Evolutionary conservation across 495 filamentous ascomycete species (phyloP), one percentile per base, ranked within the genome.

Genomic region (Chaetomium fimeti): DNA sequence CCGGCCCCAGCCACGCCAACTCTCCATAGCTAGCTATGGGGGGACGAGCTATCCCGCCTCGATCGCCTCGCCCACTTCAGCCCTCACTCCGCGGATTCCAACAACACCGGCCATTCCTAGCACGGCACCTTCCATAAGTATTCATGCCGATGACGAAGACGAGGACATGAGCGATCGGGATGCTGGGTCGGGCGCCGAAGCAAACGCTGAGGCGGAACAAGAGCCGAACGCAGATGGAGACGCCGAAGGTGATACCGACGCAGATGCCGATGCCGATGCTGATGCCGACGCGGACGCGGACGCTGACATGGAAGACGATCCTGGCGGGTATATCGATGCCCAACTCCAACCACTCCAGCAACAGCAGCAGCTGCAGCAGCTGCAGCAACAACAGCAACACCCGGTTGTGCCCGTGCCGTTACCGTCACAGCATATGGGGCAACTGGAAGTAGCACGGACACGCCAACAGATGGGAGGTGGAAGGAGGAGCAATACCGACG

Each of bases 111-210:
- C n/a, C 28, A 36, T 57, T 27, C 49, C 61, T 18, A 66, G 63
- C 38, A 36, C 53, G 1, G 66, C 69, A 11, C 56, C 63, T 2
- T 68, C 68, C 5, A 60, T 63, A 8, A 60, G 57, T 38, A 58
- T 64, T 16, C 47, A 65, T 16, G 59, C 11, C 13, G 42, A 60
- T 5, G 67, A 61, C 15, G 67, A 65, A 5, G 66, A 73, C 61
- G 74, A 75, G 24, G 76, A 74, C 5, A 76, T 70, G 61, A 77
- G 72, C 63, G 81, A 78, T 20, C 71, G 74, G 47, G 78, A 81
- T 60, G 76, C 74, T 15, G 71, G 74, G 16, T 71, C 66, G 4
- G 78, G 79, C 28, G 71, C n/a, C 1, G 62, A 66, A 2, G 51
- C 54, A 16, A 61, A 63, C 22, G 56, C 51, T n/a, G 64, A 64